Percentiles rank a stretch among this genome's conserved stretches.
phyloP scores from a whole-genome alignment of 75 land plant species.

The Adiantum capillusveneris region DNA sequence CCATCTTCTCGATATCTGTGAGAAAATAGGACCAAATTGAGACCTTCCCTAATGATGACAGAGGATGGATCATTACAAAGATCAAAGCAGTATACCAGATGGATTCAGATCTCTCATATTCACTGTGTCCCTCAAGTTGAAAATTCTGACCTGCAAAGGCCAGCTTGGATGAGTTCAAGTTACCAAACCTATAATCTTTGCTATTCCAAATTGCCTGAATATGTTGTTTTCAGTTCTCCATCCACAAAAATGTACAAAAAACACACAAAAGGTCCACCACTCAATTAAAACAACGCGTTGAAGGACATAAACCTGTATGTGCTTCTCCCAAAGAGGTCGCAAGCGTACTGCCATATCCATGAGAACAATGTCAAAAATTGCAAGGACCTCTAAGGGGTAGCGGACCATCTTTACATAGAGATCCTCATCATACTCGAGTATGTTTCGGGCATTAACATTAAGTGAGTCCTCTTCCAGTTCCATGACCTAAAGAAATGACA shows the following conservation, averaged over 20 bases:
- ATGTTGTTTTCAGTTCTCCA: too few relatives aligned
- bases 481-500: constrained; percentile 21
- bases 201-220: too few relatives aligned
- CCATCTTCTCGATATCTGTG: constrained; percentile 91
- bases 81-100: constrained; percentile 52
- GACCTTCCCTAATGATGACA: too few relatives aligned
- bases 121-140: constrained; percentile 53
- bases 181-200: too few relatives aligned
- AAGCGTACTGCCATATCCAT: constrained; percentile 60
- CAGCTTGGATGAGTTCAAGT: too few relatives aligned
- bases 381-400: constrained; percentile 87
- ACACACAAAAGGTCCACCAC: too few relatives aligned
- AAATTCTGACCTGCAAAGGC: constrained; percentile 53
- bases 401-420: constrained; percentile 81
- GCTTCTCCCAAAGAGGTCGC: constrained; percentile 63
- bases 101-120: constrained; percentile 89
- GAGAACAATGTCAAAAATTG: constrained; percentile 77
- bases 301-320: constrained; percentile 35
- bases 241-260: too few relatives aligned
- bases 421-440: constrained; percentile 69
- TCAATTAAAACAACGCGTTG: too few relatives aligned
- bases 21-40: not conserved
- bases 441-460: constrained; percentile 77
- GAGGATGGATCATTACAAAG: not conserved
- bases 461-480: constrained; percentile 75